These are phyloP conservation scores for Moniliophthora roreri DNA, from an alignment of 1,284 basidiomycete genomes.

Conservation along the genomic window DNA sequence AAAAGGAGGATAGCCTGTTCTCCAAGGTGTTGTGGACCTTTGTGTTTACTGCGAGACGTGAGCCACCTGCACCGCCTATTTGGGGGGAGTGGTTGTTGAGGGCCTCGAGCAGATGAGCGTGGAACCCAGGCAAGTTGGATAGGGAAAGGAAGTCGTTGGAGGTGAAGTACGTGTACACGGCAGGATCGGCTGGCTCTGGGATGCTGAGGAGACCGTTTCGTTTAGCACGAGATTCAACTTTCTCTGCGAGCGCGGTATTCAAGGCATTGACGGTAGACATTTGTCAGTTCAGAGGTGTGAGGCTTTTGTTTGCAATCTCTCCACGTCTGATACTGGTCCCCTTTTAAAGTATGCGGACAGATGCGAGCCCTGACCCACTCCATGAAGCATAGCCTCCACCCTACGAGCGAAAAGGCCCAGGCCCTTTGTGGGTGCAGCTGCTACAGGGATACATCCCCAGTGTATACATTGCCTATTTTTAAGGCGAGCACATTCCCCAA, in stretches of 20 bases:
- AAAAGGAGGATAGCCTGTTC: slow-evolving; percentile 62
- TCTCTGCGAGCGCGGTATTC: slow-evolving; percentile 28
- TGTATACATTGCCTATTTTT: too few species aligned
- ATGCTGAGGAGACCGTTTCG: slow-evolving; percentile 62
- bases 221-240: slow-evolving; percentile 61
- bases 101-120: slow-evolving; percentile 54
- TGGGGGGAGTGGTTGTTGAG: slow-evolving; percentile 51
- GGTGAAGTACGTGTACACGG: slow-evolving; percentile 69
- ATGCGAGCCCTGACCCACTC: too few species aligned
- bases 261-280: not conserved
- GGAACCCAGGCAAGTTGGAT: slow-evolving; percentile 58
- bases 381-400: too few species aligned
- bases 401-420: too few species aligned
- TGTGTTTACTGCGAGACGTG: slow-evolving; percentile 85
- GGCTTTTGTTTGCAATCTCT: too few species aligned
- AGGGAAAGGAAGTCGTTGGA: slow-evolving; percentile 96
- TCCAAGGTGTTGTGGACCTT: slow-evolving; percentile 71
- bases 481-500: too few species aligned
- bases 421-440: too few species aligned
- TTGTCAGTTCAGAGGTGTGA: too few species aligned
- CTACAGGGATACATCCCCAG: too few species aligned
- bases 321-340: too few species aligned
- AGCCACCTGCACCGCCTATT: slow-evolving; percentile 89
- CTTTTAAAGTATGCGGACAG: too few species aligned
- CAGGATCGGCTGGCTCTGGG: slow-evolving; percentile 42